Evolutionary conservation across 2,329 filamentous ascomycete genomes (phyloP).

Genomic region (Endoconidiophora laricicola): DNA sequence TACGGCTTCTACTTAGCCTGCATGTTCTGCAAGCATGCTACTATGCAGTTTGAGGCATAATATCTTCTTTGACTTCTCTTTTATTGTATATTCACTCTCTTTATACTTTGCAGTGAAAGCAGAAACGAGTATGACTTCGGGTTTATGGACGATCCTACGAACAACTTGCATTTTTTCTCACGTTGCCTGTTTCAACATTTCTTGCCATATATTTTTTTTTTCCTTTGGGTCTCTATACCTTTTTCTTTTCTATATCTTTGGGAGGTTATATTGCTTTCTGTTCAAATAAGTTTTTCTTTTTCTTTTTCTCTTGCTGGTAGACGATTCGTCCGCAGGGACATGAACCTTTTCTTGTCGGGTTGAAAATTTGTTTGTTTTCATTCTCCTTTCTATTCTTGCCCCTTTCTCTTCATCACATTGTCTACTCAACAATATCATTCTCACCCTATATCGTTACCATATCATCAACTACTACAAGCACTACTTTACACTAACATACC

Average conservation of each 20-base stretch:
- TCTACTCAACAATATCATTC: too few relatives aligned
- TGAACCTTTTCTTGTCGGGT: neutral
- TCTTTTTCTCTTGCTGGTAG: constrained; percentile 10
- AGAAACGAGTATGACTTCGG: neutral
- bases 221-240: neutral
- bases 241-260: constrained; percentile 4
- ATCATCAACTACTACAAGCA: too few relatives aligned
- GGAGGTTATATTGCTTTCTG: constrained; percentile 5
- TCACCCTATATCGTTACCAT: too few relatives aligned
- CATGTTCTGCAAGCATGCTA: too few relatives aligned
- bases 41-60: neutral
- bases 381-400: neutral
- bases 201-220: neutral
- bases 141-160: neutral
- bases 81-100: constrained; percentile 1
- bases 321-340: constrained; percentile 12
- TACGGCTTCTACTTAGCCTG: too few relatives aligned
- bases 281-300: neutral
- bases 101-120: neutral
- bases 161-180: neutral
- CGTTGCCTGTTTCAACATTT: neutral
- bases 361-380: neutral
- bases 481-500: too few relatives aligned
- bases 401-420: too few relatives aligned
- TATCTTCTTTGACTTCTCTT: neutral